These are phyloP conservation scores for Rhynchospora pubera DNA, from an alignment of 176 grass and related monocot species.

Conservation along the genomic window DNA sequence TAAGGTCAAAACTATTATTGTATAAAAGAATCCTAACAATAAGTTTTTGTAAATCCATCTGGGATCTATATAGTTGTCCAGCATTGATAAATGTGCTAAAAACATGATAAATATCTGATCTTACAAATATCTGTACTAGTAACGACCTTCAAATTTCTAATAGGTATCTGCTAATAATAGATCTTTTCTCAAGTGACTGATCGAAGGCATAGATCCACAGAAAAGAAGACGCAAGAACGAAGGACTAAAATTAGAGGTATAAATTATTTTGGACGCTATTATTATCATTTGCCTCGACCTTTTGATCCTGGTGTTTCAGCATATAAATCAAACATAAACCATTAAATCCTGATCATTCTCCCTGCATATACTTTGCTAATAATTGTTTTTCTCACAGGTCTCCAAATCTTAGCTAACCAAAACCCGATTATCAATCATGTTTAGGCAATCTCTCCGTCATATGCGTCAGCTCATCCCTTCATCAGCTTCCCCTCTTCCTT, in stretches of 20 bases:
- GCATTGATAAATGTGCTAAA: neutral
- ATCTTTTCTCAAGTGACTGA: neutral
- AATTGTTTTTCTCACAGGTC: neutral
- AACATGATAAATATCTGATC: neutral
- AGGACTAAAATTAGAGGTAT: constrained; percentile 2
- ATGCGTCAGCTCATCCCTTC: constrained; percentile 39
- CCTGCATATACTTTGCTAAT: neutral
- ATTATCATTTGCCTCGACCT: neutral
- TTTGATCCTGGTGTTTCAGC: neutral
- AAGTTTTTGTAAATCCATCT: neutral
- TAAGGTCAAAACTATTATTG: too few relatives aligned
- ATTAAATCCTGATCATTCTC: neutral
- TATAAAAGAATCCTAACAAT: too few relatives aligned
- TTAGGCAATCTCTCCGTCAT: constrained; percentile 43
- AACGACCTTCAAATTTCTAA: neutral
- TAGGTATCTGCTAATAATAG: constrained; percentile 6
- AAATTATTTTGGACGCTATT: neutral
- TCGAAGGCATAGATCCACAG: neutral
- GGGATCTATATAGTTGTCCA: neutral
- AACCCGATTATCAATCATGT: constrained; percentile 30
- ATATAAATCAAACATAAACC: neutral
- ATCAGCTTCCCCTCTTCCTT: neutral
- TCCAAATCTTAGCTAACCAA: neutral
- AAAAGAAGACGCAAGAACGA: neutral
- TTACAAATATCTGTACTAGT: neutral